These are phyloP conservation scores for Vanrija sp. DNA, from an alignment of 1,284 basidiomycete species.

Conservation along the genomic window DNA sequence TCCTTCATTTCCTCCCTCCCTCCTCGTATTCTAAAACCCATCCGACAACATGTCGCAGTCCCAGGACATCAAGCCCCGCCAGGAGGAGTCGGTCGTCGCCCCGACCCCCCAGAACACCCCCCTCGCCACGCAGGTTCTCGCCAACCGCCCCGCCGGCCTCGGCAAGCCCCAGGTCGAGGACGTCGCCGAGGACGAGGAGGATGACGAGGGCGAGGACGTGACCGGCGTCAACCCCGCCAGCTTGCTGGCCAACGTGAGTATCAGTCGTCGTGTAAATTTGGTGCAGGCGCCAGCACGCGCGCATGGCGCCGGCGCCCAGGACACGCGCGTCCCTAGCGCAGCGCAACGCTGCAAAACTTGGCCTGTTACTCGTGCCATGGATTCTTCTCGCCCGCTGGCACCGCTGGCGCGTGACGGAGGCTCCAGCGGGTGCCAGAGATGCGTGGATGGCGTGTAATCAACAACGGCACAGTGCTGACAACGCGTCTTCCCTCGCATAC, in stretches of 20 bases:
- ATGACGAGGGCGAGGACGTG: slow-evolving; percentile 52
- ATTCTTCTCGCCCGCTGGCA: not conserved
- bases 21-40: not conserved
- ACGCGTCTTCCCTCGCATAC: slow-evolving; percentile 36
- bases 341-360: not conserved
- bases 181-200: slow-evolving; percentile 56
- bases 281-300: not conserved
- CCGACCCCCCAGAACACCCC: slow-evolving; percentile 81
- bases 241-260: slow-evolving; percentile 47
- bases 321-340: not conserved
- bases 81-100: slow-evolving; percentile 50
- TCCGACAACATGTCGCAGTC: slow-evolving; percentile 37
- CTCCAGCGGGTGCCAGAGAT: no score
- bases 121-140: slow-evolving; percentile 64
- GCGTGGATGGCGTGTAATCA: no score
- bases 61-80: slow-evolving; percentile 37
- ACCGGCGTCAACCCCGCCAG: slow-evolving; percentile 48
- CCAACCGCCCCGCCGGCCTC: slow-evolving; percentile 56
- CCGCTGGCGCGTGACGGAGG: no score
- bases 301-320: no score
- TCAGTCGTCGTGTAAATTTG: not conserved
- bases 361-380: not conserved
- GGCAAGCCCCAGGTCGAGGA: slow-evolving; percentile 69
- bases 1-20: not conserved
- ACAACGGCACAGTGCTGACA: no score